Conservation (phyloP, 306 rosid species). For the Glycyrrhiza uralensis region DNA sequence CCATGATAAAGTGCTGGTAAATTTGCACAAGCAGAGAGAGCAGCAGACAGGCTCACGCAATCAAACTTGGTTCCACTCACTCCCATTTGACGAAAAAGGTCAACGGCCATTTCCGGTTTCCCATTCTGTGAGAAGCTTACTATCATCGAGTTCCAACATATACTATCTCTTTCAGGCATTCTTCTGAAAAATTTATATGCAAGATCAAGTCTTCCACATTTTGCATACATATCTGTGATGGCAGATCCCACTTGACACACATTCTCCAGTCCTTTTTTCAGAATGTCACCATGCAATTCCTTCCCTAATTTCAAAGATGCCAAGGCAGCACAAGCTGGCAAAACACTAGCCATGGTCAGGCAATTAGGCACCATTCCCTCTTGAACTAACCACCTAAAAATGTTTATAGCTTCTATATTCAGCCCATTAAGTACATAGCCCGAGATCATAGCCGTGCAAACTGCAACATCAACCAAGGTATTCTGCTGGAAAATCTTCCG, state of each 20-base stretch:
- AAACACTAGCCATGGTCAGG: constrained; percentile 61
- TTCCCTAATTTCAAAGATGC: constrained; percentile 63
- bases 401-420: constrained; percentile 52
- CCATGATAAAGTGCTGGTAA: constrained; percentile 66
- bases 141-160: constrained; percentile 87
- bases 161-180: constrained; percentile 58
- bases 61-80: constrained; percentile 49
- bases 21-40: constrained; percentile 67
- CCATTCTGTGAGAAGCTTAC: constrained; percentile 68
- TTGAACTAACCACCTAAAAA: constrained; percentile 56
- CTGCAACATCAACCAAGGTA: constrained; percentile 48
- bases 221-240: constrained; percentile 75
- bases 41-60: constrained; percentile 61
- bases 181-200: constrained; percentile 48
- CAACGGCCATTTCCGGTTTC: constrained; percentile 61
- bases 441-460: constrained; percentile 75
- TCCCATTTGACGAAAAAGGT: constrained; percentile 71
- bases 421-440: constrained; percentile 63
- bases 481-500: constrained; percentile 46
- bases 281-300: constrained; percentile 66
- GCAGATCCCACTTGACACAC: constrained; percentile 62
- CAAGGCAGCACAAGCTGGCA: constrained; percentile 72
- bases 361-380: constrained; percentile 62
- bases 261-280: constrained; percentile 44
- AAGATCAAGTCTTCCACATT: constrained; percentile 78